Evolutionary conservation across 2,329 filamentous ascomycete species (phyloP).

Genomic region (Verticillium nonalfalfae): DNA sequence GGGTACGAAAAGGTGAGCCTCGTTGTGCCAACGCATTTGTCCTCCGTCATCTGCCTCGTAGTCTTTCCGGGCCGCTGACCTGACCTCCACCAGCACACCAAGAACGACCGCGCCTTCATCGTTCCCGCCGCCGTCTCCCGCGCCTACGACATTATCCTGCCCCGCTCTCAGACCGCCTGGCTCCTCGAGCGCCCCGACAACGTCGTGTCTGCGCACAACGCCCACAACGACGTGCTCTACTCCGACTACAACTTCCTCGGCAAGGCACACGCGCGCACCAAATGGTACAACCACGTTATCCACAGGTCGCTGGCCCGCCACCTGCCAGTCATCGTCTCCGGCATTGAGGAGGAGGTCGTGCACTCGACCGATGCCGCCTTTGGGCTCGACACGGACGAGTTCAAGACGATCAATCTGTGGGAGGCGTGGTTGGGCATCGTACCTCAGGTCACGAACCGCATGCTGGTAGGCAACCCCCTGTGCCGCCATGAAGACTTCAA

Average conservation of each 20-base stretch:
- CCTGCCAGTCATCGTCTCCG: constrained; percentile 28
- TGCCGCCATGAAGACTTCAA: constrained; percentile 39
- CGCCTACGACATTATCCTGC: constrained; percentile 36
- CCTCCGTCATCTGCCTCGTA: neutral
- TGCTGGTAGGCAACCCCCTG: constrained; percentile 30
- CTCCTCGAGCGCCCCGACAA: constrained; percentile 40
- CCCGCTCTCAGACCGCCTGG: constrained; percentile 35
- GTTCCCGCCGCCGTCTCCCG: constrained; percentile 32
- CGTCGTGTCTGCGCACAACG: constrained; percentile 30
- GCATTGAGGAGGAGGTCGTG: constrained; percentile 32
- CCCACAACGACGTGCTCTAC: constrained; percentile 31
- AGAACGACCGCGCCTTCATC: constrained; percentile 32
- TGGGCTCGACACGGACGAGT: constrained; percentile 25
- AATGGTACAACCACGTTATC: constrained; percentile 32
- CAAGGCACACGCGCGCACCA: constrained; percentile 21
- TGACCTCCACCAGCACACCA: constrained; percentile 27
- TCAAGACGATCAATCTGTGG: constrained; percentile 35
- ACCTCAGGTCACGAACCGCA: constrained; percentile 33
- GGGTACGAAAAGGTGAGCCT: constrained; percentile 32
- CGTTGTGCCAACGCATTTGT: neutral
- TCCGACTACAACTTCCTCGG: constrained; percentile 36
- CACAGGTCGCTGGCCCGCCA: constrained; percentile 37
- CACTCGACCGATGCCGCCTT: constrained; percentile 27
- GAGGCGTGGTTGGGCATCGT: constrained; percentile 34
- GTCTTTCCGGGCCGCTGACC: neutral